Percentiles rank a stretch among this genome's conserved stretches.
These are phyloP conservation scores for Rhynchosporium agropyri DNA, from an alignment of 2,329 filamentous ascomycete genomes.

Conservation along the genomic window DNA sequence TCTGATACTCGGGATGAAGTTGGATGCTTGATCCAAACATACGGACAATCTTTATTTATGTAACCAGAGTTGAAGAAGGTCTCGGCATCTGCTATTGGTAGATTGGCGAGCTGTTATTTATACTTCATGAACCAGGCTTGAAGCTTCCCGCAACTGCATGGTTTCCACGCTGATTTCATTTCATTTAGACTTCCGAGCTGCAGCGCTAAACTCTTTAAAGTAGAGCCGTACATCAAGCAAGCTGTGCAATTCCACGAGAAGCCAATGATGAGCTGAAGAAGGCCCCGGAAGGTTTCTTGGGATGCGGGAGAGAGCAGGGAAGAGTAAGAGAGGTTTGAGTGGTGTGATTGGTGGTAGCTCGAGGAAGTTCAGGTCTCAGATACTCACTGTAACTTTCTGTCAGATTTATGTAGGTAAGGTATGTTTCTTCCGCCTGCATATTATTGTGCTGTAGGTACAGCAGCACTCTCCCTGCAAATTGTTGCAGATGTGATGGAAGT, in stretches of 20 bases:
- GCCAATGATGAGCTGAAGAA: conserved; percentile 13
- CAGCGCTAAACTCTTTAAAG: conserved; percentile 20
- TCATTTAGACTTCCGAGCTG: not conserved
- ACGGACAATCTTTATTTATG: not conserved
- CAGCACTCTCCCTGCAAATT: not conserved
- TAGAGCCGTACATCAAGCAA: conserved; percentile 7
- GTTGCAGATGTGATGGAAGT: not conserved
- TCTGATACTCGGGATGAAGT: conserved; percentile 22
- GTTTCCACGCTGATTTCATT: conserved; percentile 26
- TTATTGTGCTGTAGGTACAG: too few relatives aligned
- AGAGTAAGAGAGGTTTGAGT: conserved; percentile 1
- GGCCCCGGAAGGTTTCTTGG: conserved; percentile 1
- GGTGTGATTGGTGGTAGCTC: not conserved
- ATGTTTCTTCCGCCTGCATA: not conserved
- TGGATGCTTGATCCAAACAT: conserved; percentile 20
- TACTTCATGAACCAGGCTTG: conserved; percentile 14
- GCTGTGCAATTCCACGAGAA: conserved; percentile 1
- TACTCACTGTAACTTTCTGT: not conserved
- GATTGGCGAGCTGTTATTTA: conserved; percentile 22
- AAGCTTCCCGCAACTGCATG: conserved; percentile 15
- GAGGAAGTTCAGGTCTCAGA: not conserved
- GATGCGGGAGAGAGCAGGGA: conserved; percentile 15
- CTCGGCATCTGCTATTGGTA: too few relatives aligned
- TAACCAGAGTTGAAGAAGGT: too few relatives aligned
- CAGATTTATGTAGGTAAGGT: not conserved